A percentile compares a stretch with the other conserved stretches of the same genome.
Evolutionary conservation across 2,329 filamentous ascomycete species (phyloP).

Genomic region (Fusarium sp.): DNA sequence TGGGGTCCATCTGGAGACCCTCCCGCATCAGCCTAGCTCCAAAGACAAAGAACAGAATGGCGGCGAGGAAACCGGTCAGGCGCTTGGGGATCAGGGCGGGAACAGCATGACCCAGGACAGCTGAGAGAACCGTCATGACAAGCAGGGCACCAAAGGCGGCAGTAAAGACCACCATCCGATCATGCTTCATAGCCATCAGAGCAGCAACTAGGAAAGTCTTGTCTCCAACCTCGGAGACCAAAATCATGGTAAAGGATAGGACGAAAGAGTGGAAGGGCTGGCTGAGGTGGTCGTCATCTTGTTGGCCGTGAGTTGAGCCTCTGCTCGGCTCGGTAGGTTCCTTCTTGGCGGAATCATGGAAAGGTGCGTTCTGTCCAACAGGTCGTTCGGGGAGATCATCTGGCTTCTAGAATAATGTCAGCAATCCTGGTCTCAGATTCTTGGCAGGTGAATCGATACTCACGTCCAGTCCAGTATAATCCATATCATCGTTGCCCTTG

Average conservation of each 20-base stretch:
- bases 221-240: constrained; percentile 96
- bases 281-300: constrained; percentile 74
- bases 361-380: constrained; percentile 78
- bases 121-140: constrained; percentile 95
- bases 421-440: background rate
- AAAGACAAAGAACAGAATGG: constrained; percentile 89
- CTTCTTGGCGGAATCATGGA: constrained; percentile 74
- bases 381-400: constrained; percentile 82
- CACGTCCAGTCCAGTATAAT: constrained; percentile 54
- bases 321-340: constrained; percentile 67
- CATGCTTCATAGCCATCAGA: constrained; percentile 99
- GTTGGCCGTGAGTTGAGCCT: constrained; percentile 48
- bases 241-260: constrained; percentile 95
- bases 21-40: constrained; percentile 86
- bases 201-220: constrained; percentile 98
- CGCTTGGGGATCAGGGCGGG: constrained; percentile 89
- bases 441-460: constrained; percentile 6
- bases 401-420: constrained; percentile 73
- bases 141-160: constrained; percentile 93
- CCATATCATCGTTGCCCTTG: constrained; percentile 52
- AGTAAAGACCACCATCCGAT: constrained; percentile 91
- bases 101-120: constrained; percentile 90
- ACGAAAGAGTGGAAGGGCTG: constrained; percentile 89
- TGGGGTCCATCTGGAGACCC: constrained; percentile 86
- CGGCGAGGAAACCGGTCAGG: constrained; percentile 89